These are phyloP conservation scores for Phytophthora pluvialis DNA, from an alignment of 352 stramenopile genomes.

Conservation along the genomic window DNA sequence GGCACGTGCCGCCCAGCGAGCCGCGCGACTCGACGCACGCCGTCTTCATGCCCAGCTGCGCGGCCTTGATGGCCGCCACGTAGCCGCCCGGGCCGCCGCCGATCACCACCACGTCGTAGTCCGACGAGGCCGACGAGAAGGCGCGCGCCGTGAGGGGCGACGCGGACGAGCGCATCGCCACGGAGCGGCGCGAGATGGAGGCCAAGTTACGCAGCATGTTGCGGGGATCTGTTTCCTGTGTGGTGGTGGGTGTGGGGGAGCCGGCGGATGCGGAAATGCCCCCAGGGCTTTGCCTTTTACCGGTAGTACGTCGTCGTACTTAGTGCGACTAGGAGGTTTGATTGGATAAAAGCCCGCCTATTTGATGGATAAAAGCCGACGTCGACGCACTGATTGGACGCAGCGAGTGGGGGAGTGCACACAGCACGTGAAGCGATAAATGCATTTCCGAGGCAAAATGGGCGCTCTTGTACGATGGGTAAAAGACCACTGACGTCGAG, in stretches of 20 bases:
- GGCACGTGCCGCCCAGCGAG: conserved; percentile 96
- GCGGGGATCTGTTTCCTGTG: neutral
- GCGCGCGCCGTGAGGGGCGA: conserved; percentile 39
- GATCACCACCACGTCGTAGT: conserved; percentile 91
- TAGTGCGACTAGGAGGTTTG: conserved; percentile 1
- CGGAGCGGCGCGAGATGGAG: conserved; percentile 36
- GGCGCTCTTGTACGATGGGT: no score
- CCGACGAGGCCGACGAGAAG: conserved; percentile 56
- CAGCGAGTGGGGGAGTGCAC: neutral
- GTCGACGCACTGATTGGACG: conserved; percentile 36
- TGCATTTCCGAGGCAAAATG: no score
- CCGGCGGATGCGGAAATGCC: conserved; percentile 23
- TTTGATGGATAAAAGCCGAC: conserved; percentile 7
- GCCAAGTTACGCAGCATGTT: conserved; percentile 36
- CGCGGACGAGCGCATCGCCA: conserved; percentile 50
- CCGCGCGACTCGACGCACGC: conserved; percentile 98
- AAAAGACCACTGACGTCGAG: no score
- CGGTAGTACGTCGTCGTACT: conserved; percentile 13
- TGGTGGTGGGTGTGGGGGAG: conserved; percentile 9
- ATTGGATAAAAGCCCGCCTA: neutral
- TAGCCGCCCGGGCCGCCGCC: conserved; percentile 98
- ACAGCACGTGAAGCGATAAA: no score
- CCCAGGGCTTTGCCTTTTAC: neutral
- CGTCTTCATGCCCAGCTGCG: conserved; percentile 98
- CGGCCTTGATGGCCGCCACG: conserved; percentile 98